Percentiles rank a stretch among this genome's conserved stretches.
Conservation (phyloP, 805 yeast genomes). For the Diddensiella caesifluorescens region DNA sequence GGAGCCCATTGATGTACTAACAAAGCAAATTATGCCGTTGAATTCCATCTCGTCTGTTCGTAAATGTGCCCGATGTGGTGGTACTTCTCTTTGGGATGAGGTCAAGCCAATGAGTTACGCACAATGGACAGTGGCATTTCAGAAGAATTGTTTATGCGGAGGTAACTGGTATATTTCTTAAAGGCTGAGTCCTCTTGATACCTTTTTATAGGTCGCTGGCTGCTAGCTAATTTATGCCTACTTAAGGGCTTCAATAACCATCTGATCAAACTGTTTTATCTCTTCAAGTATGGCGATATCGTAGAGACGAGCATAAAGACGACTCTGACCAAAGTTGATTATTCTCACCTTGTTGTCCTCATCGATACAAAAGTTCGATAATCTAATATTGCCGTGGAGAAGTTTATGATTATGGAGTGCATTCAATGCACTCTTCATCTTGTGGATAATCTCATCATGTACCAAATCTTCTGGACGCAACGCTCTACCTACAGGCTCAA, state of each 20-base stretch:
- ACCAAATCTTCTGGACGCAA: slow-evolving; percentile 16
- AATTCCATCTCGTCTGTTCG: slow-evolving; percentile 36
- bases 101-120: slow-evolving; percentile 30
- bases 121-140: slow-evolving; percentile 60
- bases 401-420: slow-evolving; percentile 19
- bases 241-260: slow-evolving; percentile 4
- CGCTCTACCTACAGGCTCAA: slow-evolving; percentile 23
- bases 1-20: slow-evolving; percentile 36
- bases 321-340: slow-evolving; percentile 20
- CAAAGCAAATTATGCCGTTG: slow-evolving; percentile 34
- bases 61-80: slow-evolving; percentile 52
- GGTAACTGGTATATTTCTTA: slow-evolving; percentile 49
- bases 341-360: slow-evolving; percentile 16
- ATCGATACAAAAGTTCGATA: slow-evolving; percentile 21
- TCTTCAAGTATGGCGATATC: slow-evolving; percentile 19
- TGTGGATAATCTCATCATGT: slow-evolving; percentile 5
- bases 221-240: too few relatives aligned
- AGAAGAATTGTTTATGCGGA: slow-evolving; percentile 73
- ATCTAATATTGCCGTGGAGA: slow-evolving; percentile 18
- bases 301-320: slow-evolving; percentile 21
- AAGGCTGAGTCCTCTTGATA: neutral
- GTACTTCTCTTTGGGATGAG: slow-evolving; percentile 38
- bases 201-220: neutral
- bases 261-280: slow-evolving; percentile 4
- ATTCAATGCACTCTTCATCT: slow-evolving; percentile 17